phyloP scores from a whole-genome alignment of 225 moss, liverwort and hornwort genomes.

The Rhytidiadelphus loreus region DNA sequence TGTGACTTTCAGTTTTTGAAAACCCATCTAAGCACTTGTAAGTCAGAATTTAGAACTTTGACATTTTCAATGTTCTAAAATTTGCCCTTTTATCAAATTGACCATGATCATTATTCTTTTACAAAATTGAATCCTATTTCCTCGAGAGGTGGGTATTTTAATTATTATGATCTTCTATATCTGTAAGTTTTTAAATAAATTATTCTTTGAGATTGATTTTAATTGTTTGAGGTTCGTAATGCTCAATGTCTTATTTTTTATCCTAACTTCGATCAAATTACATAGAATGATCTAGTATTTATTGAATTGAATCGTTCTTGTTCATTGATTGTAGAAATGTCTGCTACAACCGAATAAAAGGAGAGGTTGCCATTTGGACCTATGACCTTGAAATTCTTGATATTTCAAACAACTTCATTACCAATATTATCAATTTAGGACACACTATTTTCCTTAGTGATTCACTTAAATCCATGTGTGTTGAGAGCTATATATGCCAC shows the following conservation, averaged over 20 bases:
- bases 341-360: background rate
- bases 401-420: background rate
- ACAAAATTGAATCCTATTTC: background rate
- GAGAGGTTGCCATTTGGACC: fast-evolving
- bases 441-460: fast-evolving
- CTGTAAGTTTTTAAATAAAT: background rate
- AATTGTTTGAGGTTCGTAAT: background rate
- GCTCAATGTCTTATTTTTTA: background rate
- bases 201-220: background rate
- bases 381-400: fast-evolving
- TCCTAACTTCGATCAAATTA: background rate
- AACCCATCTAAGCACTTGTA: background rate
- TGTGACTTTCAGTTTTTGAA: fast-evolving
- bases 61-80: background rate
- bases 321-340: background rate
- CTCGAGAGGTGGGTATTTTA: fast-evolving
- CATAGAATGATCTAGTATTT: fast-evolving
- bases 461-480: background rate
- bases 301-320: background rate
- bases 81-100: too few relatives aligned
- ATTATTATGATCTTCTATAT: background rate
- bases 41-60: background rate
- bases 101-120: background rate
- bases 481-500: background rate
- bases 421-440: background rate